A percentile compares a stretch with the other conserved stretches of the same genome.
Evolutionary conservation across 2,329 filamentous ascomycete genomes (phyloP).

Genomic region (Phialophora expanda): DNA sequence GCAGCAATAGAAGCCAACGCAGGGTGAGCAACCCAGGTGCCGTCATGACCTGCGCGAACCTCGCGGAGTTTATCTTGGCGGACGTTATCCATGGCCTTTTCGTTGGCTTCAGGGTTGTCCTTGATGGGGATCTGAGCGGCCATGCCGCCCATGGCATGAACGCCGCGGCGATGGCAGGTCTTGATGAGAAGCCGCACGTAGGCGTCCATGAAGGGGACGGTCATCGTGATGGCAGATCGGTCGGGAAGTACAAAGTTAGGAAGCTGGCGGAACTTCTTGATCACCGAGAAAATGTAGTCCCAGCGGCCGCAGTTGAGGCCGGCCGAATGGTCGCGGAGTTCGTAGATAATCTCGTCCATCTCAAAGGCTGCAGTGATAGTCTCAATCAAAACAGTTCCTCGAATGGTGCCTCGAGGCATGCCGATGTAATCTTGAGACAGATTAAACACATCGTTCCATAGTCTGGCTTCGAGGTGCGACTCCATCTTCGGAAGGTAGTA

Average conservation of each 20-base stretch:
- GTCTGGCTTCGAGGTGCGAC: slow-evolving; percentile 91
- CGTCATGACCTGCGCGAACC: slow-evolving; percentile 92
- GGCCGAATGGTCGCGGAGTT: slow-evolving; percentile 93
- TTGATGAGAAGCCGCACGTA: slow-evolving; percentile 98
- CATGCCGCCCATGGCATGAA: slow-evolving; percentile 99
- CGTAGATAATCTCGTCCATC: slow-evolving; percentile 99
- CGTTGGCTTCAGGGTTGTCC: slow-evolving; percentile 87
- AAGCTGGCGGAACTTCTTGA: slow-evolving; percentile 99
- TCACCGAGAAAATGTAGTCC: slow-evolving; percentile 99
- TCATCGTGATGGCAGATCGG: slow-evolving; percentile 92
- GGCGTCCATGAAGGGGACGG: slow-evolving; percentile 95
- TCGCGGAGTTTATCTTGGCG: slow-evolving; percentile 96
- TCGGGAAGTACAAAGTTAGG: slow-evolving; percentile 91
- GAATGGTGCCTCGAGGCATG: slow-evolving; percentile 87
- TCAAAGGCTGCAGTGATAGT: slow-evolving; percentile 97
- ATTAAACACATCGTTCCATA: slow-evolving; percentile 99
- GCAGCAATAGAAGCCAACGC: slow-evolving; percentile 85
- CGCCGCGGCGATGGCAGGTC: slow-evolving; percentile 93
- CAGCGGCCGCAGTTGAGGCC: slow-evolving; percentile 98
- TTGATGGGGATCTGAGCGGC: slow-evolving; percentile 99
- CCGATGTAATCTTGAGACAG: slow-evolving; percentile 90
- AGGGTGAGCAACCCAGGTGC: slow-evolving; percentile 96
- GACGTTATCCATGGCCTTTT: slow-evolving; percentile 90
- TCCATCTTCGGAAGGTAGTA: slow-evolving; percentile 99
- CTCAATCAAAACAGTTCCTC: slow-evolving; percentile 94